Base-by-base conservation (phyloP, 2,329 filamentous ascomycete genomes). In the Ploettnerulaceae sp. region DNA sequence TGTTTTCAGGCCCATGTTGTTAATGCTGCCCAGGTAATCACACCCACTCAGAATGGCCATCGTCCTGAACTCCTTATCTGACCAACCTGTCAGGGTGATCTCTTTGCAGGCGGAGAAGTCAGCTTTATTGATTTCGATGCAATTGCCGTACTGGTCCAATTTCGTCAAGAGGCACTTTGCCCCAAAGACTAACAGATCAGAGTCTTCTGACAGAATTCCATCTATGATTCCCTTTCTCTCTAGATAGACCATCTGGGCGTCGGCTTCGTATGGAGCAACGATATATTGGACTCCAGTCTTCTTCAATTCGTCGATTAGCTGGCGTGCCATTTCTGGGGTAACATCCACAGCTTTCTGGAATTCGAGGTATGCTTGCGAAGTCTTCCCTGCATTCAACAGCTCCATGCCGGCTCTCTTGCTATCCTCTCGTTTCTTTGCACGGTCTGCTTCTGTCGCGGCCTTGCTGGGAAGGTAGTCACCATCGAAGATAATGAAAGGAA, bases 1-100 rank as follows among this genome's bases (percentile, higher is more conserved):
- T 5, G 90, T 97, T 72, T 96, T 97, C 46, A 98, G 67, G 0
- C 93, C 93, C 67, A 98, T 81, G 40, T 85, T 85, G 47, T 81
- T 83, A 52, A 98, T 86, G 48, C 85, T 86, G 2, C 83, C 73
- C n/a, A 97, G 76, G 65, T 98, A 98, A 64, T 98, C 93, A 64
- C 93, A 98, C 6, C 93, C 93, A 63, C 89, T 95, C 49, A 98
- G 70, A 56, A 98, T 98, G 31, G 90, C 89, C 93, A 98, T 98
- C 43, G 82, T 82, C 49, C 93, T 80, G 60, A 98, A 98, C 57
- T 96, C 88, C 7, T 76, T 74, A 64, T 97, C 91, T 2, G 87
- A 86, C 91, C 91, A 98, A 6, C 90, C 91, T 3, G 89, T 84
- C 31, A 98, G 70, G 44, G 85, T 95, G 38, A 97, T 77, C 55